Conservation (phyloP, 371 early-diverging fungal species). For the Lichtheimia corymbifera region DNA sequence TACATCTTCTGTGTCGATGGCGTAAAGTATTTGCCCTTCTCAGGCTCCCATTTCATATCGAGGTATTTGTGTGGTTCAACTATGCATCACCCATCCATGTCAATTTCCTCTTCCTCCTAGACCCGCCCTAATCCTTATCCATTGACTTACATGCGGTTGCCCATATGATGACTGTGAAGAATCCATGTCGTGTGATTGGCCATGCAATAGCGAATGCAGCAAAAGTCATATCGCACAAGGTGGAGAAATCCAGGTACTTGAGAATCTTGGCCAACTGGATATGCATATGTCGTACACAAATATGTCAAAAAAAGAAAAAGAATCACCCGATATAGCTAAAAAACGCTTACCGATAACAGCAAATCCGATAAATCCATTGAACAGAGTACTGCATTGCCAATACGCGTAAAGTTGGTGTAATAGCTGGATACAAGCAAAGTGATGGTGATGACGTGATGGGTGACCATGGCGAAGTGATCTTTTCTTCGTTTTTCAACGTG, state of each 20-base stretch:
- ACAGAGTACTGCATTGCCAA: conserved; percentile 81
- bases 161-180: conserved; percentile 61
- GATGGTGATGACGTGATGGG: conserved; percentile 84
- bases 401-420: conserved; percentile 71
- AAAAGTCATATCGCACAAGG: conserved; percentile 71
- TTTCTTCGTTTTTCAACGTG: conserved; percentile 79
- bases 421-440: conserved; percentile 70
- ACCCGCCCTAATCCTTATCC: not conserved
- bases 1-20: conserved; percentile 55
- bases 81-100: conserved; percentile 3
- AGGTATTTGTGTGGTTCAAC: conserved; percentile 52
- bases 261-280: conserved; percentile 68
- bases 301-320: not conserved
- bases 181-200: conserved; percentile 74
- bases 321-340: conserved; percentile 1
- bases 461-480: conserved; percentile 75
- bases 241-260: conserved; percentile 67
- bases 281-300: not conserved
- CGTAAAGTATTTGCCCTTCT: conserved; percentile 62
- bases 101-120: not conserved
- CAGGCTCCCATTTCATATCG: conserved; percentile 67
- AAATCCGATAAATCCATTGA: conserved; percentile 86
- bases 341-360: conserved; percentile 59
- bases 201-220: conserved; percentile 77
- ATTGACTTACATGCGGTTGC: conserved; percentile 45